A percentile compares a stretch with the other conserved stretches of the same genome.
phyloP scores from a whole-genome alignment of 73 alveolate genomes.

The Urostyla sp. region DNA sequence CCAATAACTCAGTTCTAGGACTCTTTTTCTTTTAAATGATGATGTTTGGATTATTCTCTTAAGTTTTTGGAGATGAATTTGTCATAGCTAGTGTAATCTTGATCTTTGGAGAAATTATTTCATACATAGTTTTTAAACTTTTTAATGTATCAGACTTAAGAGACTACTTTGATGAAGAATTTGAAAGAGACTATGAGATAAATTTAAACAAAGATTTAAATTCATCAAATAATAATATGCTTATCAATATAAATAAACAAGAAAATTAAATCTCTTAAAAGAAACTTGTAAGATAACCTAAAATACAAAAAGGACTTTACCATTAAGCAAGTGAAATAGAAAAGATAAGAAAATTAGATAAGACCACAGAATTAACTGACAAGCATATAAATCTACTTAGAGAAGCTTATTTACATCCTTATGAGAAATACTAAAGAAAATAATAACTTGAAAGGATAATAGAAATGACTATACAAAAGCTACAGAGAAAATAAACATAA shows the following conservation, averaged over 20 bases:
- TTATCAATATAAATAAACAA: neutral
- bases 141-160: constrained; percentile 22
- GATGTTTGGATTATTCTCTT: constrained; percentile 71
- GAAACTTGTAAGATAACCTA: neutral
- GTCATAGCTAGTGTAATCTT: constrained; percentile 14
- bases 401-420: constrained; percentile 38
- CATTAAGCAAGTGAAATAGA: neutral
- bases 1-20: constrained; percentile 69
- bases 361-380: neutral
- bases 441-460: no score
- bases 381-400: constrained; percentile 21
- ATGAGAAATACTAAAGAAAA: constrained; percentile 15
- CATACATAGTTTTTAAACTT: constrained; percentile 12
- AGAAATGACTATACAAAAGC: no score
- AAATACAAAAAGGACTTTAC: neutral
- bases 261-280: neutral
- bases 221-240: no score
- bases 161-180: constrained; percentile 2
- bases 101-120: constrained; percentile 16
- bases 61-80: constrained; percentile 23
- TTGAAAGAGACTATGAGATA: neutral
- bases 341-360: neutral
- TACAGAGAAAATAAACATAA: no score
- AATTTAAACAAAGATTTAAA: no score
- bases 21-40: constrained; percentile 71